phyloP scores from a whole-genome alignment of 805 yeast species.

The Starmerella davenportii region DNA sequence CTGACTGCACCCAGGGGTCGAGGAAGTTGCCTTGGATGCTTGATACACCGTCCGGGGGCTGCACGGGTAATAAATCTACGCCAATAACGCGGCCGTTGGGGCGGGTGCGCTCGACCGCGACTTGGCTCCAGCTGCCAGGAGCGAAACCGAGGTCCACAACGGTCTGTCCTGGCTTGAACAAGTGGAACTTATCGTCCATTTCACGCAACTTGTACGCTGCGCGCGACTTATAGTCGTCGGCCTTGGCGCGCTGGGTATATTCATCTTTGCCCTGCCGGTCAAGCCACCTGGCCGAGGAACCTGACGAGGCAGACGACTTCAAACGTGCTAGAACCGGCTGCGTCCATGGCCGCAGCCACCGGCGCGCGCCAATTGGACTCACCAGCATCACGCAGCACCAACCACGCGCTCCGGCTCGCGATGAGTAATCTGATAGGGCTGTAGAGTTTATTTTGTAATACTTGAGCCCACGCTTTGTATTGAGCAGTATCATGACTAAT shows the following conservation, averaged over 20 bases:
- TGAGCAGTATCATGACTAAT: too few species aligned
- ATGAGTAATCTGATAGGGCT: too few species aligned
- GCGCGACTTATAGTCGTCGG: conserved; percentile 48
- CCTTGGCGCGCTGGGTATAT: conserved; percentile 49
- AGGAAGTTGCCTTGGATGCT: conserved; percentile 79
- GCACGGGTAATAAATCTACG: conserved; percentile 59
- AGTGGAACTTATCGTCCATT: conserved; percentile 41
- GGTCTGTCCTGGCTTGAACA: conserved; percentile 39
- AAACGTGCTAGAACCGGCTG: too few species aligned
- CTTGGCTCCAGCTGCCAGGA: conserved; percentile 92
- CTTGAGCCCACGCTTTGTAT: too few species aligned
- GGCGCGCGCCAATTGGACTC: too few species aligned
- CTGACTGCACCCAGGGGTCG: conserved; percentile 27
- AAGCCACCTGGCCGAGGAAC: conserved; percentile 56
- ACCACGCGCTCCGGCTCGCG: too few species aligned
- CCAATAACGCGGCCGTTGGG: conserved; percentile 49
- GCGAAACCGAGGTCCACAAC: conserved; percentile 79
- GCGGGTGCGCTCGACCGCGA: conserved; percentile 38
- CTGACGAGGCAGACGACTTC: too few species aligned
- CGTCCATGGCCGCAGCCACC: too few species aligned
- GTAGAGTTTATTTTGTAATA: too few species aligned
- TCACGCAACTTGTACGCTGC: conserved; percentile 83
- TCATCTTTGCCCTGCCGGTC: conserved; percentile 48
- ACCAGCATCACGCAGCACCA: too few species aligned
- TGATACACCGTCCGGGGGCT: conserved; percentile 66